A percentile compares a stretch with the other conserved stretches of the same genome.
These are phyloP conservation scores for Thinopyrum elongatum DNA, from an alignment of 176 grass and related monocot genomes.

Conservation along the genomic window DNA sequence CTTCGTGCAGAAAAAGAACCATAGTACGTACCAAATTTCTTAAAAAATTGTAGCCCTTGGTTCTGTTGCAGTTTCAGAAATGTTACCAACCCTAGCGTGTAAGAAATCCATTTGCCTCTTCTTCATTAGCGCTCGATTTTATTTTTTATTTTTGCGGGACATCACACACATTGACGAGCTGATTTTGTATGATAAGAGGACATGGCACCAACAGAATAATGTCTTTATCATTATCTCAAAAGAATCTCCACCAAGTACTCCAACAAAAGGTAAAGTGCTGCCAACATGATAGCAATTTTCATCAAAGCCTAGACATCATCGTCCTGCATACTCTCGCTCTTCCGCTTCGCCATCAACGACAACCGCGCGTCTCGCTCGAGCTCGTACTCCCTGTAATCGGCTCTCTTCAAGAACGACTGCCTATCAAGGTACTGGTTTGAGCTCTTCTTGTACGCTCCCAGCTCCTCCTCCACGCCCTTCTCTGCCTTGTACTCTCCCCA, in stretches of 20 bases:
- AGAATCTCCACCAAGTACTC: slow-evolving; percentile 30
- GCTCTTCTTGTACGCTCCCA: slow-evolving; percentile 96
- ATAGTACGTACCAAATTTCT: too few species aligned
- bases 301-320: slow-evolving; percentile 46
- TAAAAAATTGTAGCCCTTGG: too few species aligned
- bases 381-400: slow-evolving; percentile 92
- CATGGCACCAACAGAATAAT: not conserved
- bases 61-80: too few species aligned
- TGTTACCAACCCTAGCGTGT: too few species aligned
- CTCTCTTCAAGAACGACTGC: slow-evolving; percentile 85
- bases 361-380: slow-evolving; percentile 82
- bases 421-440: slow-evolving; percentile 93
- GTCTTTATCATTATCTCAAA: slow-evolving; percentile 20
- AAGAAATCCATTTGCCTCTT: not conserved
- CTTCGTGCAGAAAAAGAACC: too few species aligned
- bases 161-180: not conserved
- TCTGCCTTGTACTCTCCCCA: slow-evolving; percentile 98
- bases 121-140: not conserved
- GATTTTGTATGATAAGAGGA: not conserved
- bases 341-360: slow-evolving; percentile 73
- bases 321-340: slow-evolving; percentile 41
- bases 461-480: slow-evolving; percentile 82
- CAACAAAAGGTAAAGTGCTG: not conserved
- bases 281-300: slow-evolving; percentile 1
- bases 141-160: too few species aligned